Conservation (phyloP, 2,329 filamentous ascomycete species). For the Pleomassaria siparia region DNA sequence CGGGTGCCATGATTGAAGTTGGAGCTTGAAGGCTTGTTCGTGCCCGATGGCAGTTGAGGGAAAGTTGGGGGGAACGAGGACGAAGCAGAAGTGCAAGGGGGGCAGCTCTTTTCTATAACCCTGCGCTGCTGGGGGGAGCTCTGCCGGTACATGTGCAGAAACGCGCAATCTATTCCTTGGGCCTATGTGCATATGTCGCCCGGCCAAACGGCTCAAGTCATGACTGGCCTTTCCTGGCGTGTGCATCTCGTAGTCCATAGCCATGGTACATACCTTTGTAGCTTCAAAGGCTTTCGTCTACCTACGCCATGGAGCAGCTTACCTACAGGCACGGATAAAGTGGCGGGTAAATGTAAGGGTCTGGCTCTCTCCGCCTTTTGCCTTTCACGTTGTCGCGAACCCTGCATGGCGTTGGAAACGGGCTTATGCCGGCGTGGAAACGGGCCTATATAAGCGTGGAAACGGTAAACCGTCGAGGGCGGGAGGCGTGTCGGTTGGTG, state of each 20-base stretch:
- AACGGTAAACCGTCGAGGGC: neutral
- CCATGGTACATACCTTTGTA: too few species aligned
- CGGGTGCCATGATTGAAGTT: slow-evolving; percentile 38
- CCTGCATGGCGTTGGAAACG: neutral
- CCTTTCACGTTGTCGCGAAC: neutral
- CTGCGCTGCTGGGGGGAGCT: neutral
- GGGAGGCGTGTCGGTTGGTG: neutral
- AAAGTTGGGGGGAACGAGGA: neutral
- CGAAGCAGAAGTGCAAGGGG: slow-evolving; percentile 1
- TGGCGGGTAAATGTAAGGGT: slow-evolving; percentile 9
- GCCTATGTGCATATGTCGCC: slow-evolving; percentile 3
- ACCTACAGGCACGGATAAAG: slow-evolving; percentile 9
- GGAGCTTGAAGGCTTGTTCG: neutral
- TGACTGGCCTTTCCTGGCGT: neutral
- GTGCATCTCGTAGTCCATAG: slow-evolving; percentile 1
- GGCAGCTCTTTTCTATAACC: slow-evolving; percentile 10
- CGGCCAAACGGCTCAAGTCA: slow-evolving; percentile 4
- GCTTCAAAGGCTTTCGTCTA: too few species aligned
- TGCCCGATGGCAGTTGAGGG: slow-evolving; percentile 1
- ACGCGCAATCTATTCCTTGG: slow-evolving; percentile 2
- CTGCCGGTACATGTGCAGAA: neutral
- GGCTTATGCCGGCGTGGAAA: neutral
- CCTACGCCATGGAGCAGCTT: too few species aligned
- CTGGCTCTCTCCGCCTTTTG: neutral
- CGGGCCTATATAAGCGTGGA: too few species aligned